Evolutionary conservation across 2,329 filamentous ascomycete genomes (phyloP), one percentile per base, ranked within the genome.

Genomic region (Scedosporium dehoogii): DNA sequence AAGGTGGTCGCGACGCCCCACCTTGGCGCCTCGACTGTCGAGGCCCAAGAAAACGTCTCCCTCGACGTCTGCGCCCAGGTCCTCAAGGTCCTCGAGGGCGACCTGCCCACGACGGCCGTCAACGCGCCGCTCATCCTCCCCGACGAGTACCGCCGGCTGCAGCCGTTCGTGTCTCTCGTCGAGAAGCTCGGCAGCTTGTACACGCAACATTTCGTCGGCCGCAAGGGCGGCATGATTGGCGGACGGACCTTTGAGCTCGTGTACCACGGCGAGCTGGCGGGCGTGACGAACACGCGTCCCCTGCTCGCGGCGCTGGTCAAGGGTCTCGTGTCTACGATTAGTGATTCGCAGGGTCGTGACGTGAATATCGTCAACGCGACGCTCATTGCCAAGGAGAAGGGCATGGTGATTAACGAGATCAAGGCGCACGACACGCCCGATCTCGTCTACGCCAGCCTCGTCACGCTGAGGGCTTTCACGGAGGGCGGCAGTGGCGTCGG

Each of bases 281-380:
- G 76, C 16, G 82, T 92, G 65, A 82, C 82, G 65, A 92, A 90
- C 67, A 93, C 90, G 1, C 86, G 90, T 59, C 90, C 90, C 0
- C 80, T 94, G 2, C 91, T 90, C 66, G 89, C 90, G 0, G 90
- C 90, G 0, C 76, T 93, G 1, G 84, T 93, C 66, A 92, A 92
- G 71, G 90, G 90, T 0, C 80, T 94, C 0, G 81, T 90, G 6
- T 81, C 82, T 1, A 84, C 85, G 1, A 88, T 93, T 66, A 88
- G 84, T 62, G 85, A 86, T 63, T 78, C 81, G 0, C 29, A 56
- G 59, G 59, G 59, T 9, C 27, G 59, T 9, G 85, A 87, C 44
- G 86, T 92, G 68, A 93, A 92, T 74, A 91, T 94, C 64, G 90
- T 94, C 67, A 93, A 94, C 69, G 90, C 90, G 0, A 81, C 85